A percentile compares a stretch with the other conserved stretches of the same genome.
Evolutionary conservation across 2,329 filamentous ascomycete genomes (phyloP).

Genomic region (Fusarium sp.): DNA sequence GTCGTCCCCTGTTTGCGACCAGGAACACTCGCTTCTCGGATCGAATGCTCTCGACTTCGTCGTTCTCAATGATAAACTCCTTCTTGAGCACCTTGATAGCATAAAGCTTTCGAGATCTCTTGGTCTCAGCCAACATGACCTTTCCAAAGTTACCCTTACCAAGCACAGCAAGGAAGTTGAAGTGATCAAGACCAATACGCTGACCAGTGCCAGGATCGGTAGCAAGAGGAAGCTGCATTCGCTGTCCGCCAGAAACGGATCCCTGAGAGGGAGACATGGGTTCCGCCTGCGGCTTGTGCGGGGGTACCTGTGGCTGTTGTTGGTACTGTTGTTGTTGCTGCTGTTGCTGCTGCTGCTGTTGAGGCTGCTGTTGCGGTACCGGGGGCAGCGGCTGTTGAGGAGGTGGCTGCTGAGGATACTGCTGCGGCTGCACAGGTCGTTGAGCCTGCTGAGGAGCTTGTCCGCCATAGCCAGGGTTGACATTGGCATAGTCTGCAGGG

Average conservation of each 20-base stretch:
- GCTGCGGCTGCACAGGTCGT: slow-evolving; percentile 45
- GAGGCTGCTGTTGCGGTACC: slow-evolving; percentile 44
- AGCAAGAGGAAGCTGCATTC: slow-evolving; percentile 76
- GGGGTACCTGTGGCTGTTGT: slow-evolving; percentile 50
- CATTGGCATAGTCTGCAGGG: slow-evolving; percentile 79
- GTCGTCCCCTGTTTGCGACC: slow-evolving; percentile 95
- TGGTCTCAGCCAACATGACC: slow-evolving; percentile 99
- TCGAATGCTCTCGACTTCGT: slow-evolving; percentile 97
- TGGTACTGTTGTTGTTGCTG: slow-evolving; percentile 51
- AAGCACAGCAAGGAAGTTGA: slow-evolving; percentile 98
- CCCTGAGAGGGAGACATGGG: slow-evolving; percentile 50
- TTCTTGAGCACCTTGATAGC: slow-evolving; percentile 99
- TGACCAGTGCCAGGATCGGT: slow-evolving; percentile 80
- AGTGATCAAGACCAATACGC: slow-evolving; percentile 95
- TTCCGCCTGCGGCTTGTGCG: slow-evolving; percentile 57
- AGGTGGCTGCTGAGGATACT: slow-evolving; percentile 54
- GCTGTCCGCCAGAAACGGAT: slow-evolving; percentile 51
- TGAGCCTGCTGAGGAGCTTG: slow-evolving; percentile 50
- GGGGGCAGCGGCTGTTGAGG: slow-evolving; percentile 52
- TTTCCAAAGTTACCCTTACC: slow-evolving; percentile 99
- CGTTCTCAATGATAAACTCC: slow-evolving; percentile 99
- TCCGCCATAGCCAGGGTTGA: slow-evolving; percentile 60
- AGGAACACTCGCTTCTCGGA: slow-evolving; percentile 98
- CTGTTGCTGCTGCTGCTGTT: slow-evolving; percentile 49
- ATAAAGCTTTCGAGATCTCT: slow-evolving; percentile 90